Conservation (phyloP, 768 basidiomycete species). For the Rickenella mellea region DNA sequence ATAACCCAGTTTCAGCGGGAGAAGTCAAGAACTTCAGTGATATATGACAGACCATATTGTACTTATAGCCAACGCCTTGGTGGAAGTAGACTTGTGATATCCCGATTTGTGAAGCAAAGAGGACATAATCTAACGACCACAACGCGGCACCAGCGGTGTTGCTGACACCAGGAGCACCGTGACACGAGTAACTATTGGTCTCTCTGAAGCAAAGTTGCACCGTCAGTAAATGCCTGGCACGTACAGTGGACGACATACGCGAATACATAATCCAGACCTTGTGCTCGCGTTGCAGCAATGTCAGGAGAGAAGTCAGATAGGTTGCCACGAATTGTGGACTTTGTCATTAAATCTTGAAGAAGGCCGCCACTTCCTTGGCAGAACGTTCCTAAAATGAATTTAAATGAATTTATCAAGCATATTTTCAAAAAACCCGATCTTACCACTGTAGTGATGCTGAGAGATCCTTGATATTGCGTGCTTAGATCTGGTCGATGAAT, state of each 20-base stretch:
- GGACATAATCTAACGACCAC: slow-evolving; percentile 57
- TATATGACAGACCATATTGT: slow-evolving; percentile 39
- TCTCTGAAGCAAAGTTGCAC: slow-evolving; percentile 24
- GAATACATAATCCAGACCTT: slow-evolving; percentile 50
- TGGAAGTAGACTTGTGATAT: slow-evolving; percentile 53
- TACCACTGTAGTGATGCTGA: slow-evolving; percentile 38
- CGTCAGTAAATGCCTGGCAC: background rate
- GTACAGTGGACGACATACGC: slow-evolving; percentile 14
- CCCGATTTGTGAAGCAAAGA: slow-evolving; percentile 49
- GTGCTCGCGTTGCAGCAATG: slow-evolving; percentile 35
- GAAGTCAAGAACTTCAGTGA: slow-evolving; percentile 2
- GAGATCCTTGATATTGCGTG: slow-evolving; percentile 32
- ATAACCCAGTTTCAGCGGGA: slow-evolving; percentile 2
- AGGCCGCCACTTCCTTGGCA: slow-evolving; percentile 44
- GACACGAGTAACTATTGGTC: slow-evolving; percentile 44
- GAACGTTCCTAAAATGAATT: slow-evolving; percentile 39
- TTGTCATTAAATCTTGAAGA: slow-evolving; percentile 59
- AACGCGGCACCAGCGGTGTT: slow-evolving; percentile 64
- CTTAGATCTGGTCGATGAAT: background rate
- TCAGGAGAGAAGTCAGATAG: slow-evolving; percentile 42
- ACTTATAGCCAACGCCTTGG: slow-evolving; percentile 63
- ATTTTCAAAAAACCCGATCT: background rate
- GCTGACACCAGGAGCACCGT: slow-evolving; percentile 47
- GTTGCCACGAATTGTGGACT: slow-evolving; percentile 47
- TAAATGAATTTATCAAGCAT: background rate